Evolutionary conservation across 1,284 basidiomycete species (phyloP).

Genomic region (Irpex sp.): DNA sequence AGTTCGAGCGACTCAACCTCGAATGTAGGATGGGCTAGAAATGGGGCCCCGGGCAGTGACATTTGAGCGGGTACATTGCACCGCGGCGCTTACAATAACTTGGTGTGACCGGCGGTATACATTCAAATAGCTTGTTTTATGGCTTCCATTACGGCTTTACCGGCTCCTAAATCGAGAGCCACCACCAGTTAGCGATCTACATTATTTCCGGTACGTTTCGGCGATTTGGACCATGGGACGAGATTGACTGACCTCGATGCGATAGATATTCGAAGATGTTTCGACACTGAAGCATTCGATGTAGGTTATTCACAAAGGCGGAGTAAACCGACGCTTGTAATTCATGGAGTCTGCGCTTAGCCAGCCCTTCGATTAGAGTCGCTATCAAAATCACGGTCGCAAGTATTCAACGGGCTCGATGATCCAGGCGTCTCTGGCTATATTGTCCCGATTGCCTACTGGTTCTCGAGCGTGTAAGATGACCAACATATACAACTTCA

Average conservation of each 20-base stretch:
- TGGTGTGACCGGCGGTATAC: too few relatives aligned
- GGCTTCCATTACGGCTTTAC: background rate
- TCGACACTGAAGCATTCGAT: too few relatives aligned
- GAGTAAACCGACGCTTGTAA: too few relatives aligned
- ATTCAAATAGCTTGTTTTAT: too few relatives aligned
- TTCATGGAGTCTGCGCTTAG: background rate
- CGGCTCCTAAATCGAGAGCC: too few relatives aligned
- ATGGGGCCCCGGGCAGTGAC: background rate
- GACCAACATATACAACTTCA: too few relatives aligned
- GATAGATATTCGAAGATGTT: too few relatives aligned
- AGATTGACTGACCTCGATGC: too few relatives aligned
- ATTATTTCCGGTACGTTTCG: background rate
- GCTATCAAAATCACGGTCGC: background rate
- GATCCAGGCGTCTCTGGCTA: background rate
- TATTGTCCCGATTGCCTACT: background rate
- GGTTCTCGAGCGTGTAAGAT: background rate
- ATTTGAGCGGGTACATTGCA: background rate
- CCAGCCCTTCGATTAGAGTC: background rate
- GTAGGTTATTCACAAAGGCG: too few relatives aligned
- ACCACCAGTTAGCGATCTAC: too few relatives aligned
- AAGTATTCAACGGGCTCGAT: background rate
- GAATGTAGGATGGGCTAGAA: background rate
- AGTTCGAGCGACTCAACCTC: background rate
- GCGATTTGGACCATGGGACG: too few relatives aligned
- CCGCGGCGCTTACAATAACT: background rate